Conservation (phyloP, 208 protist genomes). For the Trypanosoma congolense region DNA sequence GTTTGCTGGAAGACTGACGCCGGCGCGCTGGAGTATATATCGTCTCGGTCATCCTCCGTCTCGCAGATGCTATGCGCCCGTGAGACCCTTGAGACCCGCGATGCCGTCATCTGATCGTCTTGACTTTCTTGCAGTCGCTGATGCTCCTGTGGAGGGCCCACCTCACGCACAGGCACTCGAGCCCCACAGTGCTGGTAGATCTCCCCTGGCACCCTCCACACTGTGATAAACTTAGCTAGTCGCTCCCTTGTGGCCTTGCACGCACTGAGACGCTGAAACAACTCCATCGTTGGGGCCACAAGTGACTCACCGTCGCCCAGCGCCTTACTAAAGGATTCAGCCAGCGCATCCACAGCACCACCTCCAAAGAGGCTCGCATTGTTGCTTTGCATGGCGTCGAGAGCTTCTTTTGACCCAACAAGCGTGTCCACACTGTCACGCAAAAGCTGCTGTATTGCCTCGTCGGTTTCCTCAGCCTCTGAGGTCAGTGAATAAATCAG, state of each 20-base stretch:
- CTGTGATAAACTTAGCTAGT: conserved; percentile 68
- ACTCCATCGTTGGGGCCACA: conserved; percentile 53
- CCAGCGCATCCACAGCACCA: conserved; percentile 69
- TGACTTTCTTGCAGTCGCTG: conserved; percentile 9
- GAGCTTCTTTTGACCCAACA: conserved; percentile 76
- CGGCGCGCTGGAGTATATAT: background rate
- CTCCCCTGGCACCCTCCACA: conserved; percentile 61
- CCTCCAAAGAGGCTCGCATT: conserved; percentile 77
- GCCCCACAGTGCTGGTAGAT: conserved; percentile 72
- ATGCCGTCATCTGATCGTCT: background rate
- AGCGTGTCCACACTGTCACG: conserved; percentile 80
- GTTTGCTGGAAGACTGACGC: background rate
- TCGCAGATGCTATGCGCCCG: background rate
- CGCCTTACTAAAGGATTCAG: conserved; percentile 39
- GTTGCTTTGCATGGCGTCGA: conserved; percentile 63
- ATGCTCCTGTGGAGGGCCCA: background rate
- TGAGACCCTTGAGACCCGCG: background rate
- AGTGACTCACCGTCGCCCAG: conserved; percentile 42
- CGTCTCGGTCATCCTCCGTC: conserved; percentile 11
- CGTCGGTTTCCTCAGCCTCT: conserved; percentile 32
- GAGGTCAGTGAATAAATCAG: conserved; percentile 33
- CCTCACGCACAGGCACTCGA: conserved; percentile 36
- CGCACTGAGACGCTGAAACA: conserved; percentile 44
- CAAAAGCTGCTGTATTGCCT: conserved; percentile 75
- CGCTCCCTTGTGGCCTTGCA: conserved; percentile 49